Base-by-base conservation (phyloP, 2,329 filamentous ascomycete species). In the Nigrospora osmanthi region DNA sequence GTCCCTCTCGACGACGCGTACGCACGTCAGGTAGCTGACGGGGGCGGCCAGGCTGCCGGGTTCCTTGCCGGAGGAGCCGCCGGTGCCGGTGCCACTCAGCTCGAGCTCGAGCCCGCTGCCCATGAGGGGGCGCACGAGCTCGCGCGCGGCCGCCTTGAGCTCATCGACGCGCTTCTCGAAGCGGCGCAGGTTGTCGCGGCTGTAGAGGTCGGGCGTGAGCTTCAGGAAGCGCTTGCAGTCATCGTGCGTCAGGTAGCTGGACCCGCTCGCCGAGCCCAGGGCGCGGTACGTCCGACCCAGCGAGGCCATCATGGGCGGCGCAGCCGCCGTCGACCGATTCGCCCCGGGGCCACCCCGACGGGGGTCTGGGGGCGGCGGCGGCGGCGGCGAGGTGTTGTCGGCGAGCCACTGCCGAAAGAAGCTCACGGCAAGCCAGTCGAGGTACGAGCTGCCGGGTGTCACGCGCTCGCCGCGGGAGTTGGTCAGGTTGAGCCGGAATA, bases 331-430 rank as follows among this genome's bases (percentile, higher is more conserved):
- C 58, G 54, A 52, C 2, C 49, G 40, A 10, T 48, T 39, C 3
- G 42, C 45, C 11, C 45, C 47, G 35, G 28, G 30, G 14, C 42
- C 43, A 47, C 15, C 50, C 46, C 35, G 47, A 39, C 31, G 38
- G 3, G 44, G 38, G 35, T 49, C 46, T 3, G 50, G 46, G 16
- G 54, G 39, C 4, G 45, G 51, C 13, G 52, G 46, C 13, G 54
- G 45, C 46, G 83, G 76, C 0, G 88, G 85, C 2, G 87, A 85
- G 5, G 87, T 95, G 62, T 89, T 91, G 56, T 96, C 90, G 4
- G 89, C 88, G 7, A 96, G 73, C 89, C 90, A 96, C 64, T 95
- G 89, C 4, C 91, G 79, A 67, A 96, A 97, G 12, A 95, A 71
- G 36, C 81, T 87, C 40, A 95, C 80, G 15, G 82, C 89, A 7